Evolutionary conservation across 2,329 filamentous ascomycete species (phyloP), one percentile per base, ranked within the genome.

Genomic region (Onygena corvina): DNA sequence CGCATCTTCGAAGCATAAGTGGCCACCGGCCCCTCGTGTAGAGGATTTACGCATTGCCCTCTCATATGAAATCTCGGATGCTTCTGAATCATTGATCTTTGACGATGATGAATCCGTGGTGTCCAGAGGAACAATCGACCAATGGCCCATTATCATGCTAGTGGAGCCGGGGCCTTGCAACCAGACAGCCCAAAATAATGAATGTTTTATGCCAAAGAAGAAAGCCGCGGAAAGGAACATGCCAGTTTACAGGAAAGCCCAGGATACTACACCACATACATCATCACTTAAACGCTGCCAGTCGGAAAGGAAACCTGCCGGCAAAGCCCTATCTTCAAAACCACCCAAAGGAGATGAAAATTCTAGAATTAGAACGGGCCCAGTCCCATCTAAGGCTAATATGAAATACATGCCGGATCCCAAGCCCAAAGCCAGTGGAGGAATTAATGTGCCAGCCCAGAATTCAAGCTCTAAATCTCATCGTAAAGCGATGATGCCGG

Each of bases 21-120:
- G 64, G 64, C 69, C 70, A 29, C 70, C 70, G 16, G 62, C 62
- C 49, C 69, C 70, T 21, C 65, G 55, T 46, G 70, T 70, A 48
- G 70, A 73, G 54, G 69, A 71, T 50, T 69, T 71, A 55, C 53
- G 57, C n/a, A 58, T 60, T 29, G 65, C 69, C 25, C 60, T 72
- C 21, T 61, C 66, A 14, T 64, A 64, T 53, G 69, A 72, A 55
- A 47, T 67, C 9, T 51, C 62, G 23, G 64, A 63, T 45, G 25
- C 58, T 60, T 48, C 56, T 59, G 20, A 25, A 23, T 42, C 36
- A 23, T 38, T 52, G 60, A 20, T 40, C 25, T 46, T 49, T 21
- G 38, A 49, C 33, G 34, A 52, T 42, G 53, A 56, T 50, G 33
- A 31, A 9, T 27, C 46, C 11, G 59, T 60, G 14, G 54, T 60